A percentile compares a stretch with the other conserved stretches of the same genome.
phyloP scores from a whole-genome alignment of 805 yeast species.

The Cyberlindnera maclurae region DNA sequence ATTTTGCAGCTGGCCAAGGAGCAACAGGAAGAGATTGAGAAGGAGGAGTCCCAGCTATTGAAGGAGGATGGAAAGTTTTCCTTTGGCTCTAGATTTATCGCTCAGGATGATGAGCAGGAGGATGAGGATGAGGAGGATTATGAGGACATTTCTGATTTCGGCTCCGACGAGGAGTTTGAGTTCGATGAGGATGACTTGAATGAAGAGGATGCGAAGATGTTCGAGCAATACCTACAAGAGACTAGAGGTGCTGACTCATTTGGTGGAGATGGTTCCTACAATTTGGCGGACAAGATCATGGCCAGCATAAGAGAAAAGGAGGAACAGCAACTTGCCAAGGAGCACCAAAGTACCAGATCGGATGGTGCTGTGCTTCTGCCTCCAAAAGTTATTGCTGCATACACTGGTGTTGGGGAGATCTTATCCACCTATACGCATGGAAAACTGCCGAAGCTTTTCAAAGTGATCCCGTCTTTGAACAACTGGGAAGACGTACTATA shows the following conservation, averaged over 20 bases:
- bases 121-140: constrained; percentile 30
- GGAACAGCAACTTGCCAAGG: constrained; percentile 25
- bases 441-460: constrained; percentile 91
- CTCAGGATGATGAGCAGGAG: constrained; percentile 40
- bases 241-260: constrained; percentile 25
- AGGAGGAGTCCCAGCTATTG: constrained; percentile 51
- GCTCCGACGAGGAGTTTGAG: constrained; percentile 44
- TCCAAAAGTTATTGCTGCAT: constrained; percentile 93
- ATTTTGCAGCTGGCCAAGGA: constrained; percentile 85
- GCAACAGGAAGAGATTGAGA: constrained; percentile 86
- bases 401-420: constrained; percentile 83
- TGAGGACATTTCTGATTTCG: constrained; percentile 40
- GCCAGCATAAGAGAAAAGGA: constrained; percentile 81
- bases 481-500: constrained; percentile 95
- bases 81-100: constrained; percentile 33
- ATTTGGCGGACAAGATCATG: constrained; percentile 89
- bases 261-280: constrained; percentile 39
- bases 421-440: constrained; percentile 90
- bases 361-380: constrained; percentile 81
- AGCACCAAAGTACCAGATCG: constrained; percentile 32
- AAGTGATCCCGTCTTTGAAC: constrained; percentile 83
- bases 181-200: constrained; percentile 58
- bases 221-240: constrained; percentile 63
- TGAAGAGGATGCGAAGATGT: constrained; percentile 77
- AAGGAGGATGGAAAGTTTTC: constrained; percentile 23